Base-by-base conservation (phyloP, 129 eudicot genomes). In the Ambrosia artemisiifolia region DNA sequence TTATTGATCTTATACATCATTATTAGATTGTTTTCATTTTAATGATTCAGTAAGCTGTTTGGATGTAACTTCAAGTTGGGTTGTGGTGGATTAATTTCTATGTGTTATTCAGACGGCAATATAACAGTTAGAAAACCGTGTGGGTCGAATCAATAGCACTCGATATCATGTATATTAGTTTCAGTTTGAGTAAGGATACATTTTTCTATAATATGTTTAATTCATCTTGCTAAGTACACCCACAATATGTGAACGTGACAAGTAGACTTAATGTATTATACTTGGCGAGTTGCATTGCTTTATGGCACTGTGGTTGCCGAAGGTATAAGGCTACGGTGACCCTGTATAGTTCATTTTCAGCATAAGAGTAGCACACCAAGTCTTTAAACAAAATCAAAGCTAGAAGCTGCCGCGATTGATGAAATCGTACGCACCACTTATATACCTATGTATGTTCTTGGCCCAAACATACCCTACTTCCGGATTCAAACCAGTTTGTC, bases 1-100 rank as follows among this genome's bases (percentile, higher is more conserved):
- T 40, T 59, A 68, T 47, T 44, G 34, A 69, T 12, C 13, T 24
- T 49, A 46, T 47, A 34, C 1, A 24, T n/a, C 55, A 20, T 69
- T 34, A 63, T 50, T 77, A 32, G 16, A 57, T 69, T 70, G 55
- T 10, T 70, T 60, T 63, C 59, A 9, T 46, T 64, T 19, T 57
- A 13, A 19, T 59, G 54, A 12, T 50, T 49, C 14, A 17, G 28
- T 11, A 19, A 49, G 35, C 50, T 64, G 36, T 10, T 57, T 28
- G 46, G 18, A 42, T 24, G 46, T 61, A 30, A 72, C 47, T 61
- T 46, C 17, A 71, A 38, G 63, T 3, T 6, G 32, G 28, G 30
- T 43, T 68, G 16, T 75, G 47, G 47, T 43, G 38, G 8, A 60
- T 62, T 36, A 36, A 7, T 62, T 11, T 38, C 30, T 38, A 4